Evolutionary conservation across 345 rosid species (phyloP), one percentile per base, ranked within the genome.

Genomic region (Citrus sp.): DNA sequence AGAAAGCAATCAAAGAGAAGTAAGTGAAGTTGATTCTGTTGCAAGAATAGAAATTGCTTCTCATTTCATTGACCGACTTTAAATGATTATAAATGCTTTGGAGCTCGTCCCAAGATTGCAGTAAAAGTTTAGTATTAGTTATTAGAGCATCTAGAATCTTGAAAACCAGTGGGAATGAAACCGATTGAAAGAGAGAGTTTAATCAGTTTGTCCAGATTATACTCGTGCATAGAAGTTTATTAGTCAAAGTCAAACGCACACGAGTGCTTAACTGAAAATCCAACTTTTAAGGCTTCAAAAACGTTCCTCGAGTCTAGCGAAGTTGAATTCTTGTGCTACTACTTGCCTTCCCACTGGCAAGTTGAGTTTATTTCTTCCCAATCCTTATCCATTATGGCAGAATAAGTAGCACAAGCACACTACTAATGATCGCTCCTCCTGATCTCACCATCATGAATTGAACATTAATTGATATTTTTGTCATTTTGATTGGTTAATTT

Each of bases 211-310:
- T 79, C 62, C 6, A 55, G 40, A 76, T 10, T 27, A 67, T 51
- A 35, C 54, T 28, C 72, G 54, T 4, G 74, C 74, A 24, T 9
- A 6, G 64, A 66, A 58, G 24, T 40, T 42, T 6, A 14, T 1
- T 58, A 68, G 90, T 85, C 87, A 82, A 89, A 80, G 90, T 87
- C 84, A 88, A 80, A 84, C 72, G 80, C 87, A 78, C 88, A 88
- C 87, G 88, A 80, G 87, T 73, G 82, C 49, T 62, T 51, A 80
- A 81, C 82, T 70, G 77, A 32, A 78, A 73, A 70, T 78, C 84
- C 91, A 79, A 81, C 34, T 37, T 67, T 85, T 77, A 81, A 77
- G 89, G 87, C 87, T 82, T 87, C 82, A 73, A 74, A 83, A 83
- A 80, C 84, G 88, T 85, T 85, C 84, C 91, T 88, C 83, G 86